Percentiles rank a stretch among this genome's conserved stretches.
These are phyloP conservation scores for Biscogniauxia sp. DNA, from an alignment of 2,329 filamentous ascomycete genomes.

Conservation along the genomic window DNA sequence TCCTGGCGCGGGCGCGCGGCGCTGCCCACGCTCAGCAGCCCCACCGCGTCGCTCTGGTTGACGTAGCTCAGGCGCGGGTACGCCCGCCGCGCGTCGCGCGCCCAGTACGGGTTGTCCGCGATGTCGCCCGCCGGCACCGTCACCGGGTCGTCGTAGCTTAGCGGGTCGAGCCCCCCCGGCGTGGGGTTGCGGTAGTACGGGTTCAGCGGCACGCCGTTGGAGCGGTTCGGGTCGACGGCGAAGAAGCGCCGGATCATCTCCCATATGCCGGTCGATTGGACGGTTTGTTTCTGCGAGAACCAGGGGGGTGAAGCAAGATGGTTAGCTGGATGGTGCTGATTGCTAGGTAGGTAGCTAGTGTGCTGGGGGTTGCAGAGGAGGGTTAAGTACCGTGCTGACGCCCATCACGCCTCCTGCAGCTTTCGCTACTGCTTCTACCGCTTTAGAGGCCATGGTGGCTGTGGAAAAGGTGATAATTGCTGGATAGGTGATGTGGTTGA, in stretches of 20 bases:
- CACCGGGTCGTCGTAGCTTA: slow-evolving; percentile 75
- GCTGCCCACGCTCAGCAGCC: slow-evolving; percentile 81
- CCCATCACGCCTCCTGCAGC: slow-evolving; percentile 53
- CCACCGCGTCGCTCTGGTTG: slow-evolving; percentile 80
- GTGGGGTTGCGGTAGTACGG: slow-evolving; percentile 86
- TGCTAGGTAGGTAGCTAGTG: slow-evolving; percentile 3
- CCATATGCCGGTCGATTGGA: slow-evolving; percentile 88
- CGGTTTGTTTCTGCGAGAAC: slow-evolving; percentile 81
- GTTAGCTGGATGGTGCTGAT: slow-evolving; percentile 18
- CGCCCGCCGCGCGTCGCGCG: slow-evolving; percentile 79
- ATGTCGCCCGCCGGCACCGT: slow-evolving; percentile 82
- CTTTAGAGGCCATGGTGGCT: slow-evolving; percentile 60
- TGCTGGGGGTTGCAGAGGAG: slow-evolving; percentile 3
- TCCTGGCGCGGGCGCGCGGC: slow-evolving; percentile 78
- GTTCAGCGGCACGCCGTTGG: slow-evolving; percentile 89
- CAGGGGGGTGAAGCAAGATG: too few species aligned
- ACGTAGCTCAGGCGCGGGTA: slow-evolving; percentile 82
- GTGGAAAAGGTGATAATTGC: slow-evolving; percentile 18
- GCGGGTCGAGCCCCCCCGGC: slow-evolving; percentile 69
- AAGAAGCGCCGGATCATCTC: slow-evolving; percentile 75
- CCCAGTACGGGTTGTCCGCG: slow-evolving; percentile 94
- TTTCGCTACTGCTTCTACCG: slow-evolving; percentile 56
- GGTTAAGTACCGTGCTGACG: slow-evolving; percentile 55
- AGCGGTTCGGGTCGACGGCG: slow-evolving; percentile 82
- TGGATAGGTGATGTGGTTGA: slow-evolving; percentile 18